Evolutionary conservation across 2,329 filamentous ascomycete species (phyloP).

Genomic region (Colletotrichum theobromicola): DNA sequence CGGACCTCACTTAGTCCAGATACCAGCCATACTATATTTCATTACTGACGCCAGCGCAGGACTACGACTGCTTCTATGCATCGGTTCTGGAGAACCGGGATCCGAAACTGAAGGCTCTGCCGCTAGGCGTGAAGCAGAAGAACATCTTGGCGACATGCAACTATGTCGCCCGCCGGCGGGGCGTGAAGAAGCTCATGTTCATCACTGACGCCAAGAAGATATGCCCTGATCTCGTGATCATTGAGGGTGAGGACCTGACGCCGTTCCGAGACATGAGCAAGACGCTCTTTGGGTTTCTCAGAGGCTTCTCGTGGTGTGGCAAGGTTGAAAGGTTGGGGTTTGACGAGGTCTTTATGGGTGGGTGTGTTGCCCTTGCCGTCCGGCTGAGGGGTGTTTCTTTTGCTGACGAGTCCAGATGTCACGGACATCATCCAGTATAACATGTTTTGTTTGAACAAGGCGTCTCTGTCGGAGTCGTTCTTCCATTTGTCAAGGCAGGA

Average conservation of each 20-base stretch:
- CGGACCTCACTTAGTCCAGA: not conserved
- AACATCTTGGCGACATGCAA: conserved; percentile 94
- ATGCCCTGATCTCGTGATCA: conserved; percentile 84
- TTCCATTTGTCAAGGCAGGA: conserved; percentile 78
- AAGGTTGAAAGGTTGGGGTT: conserved; percentile 85
- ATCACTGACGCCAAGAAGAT: conserved; percentile 79
- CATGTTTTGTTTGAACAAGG: conserved; percentile 68
- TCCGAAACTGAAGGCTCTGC: conserved; percentile 72
- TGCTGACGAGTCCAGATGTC: conserved; percentile 70
- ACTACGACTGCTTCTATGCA: conserved; percentile 94
- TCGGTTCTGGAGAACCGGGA: conserved; percentile 86
- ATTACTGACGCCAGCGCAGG: conserved; percentile 43
- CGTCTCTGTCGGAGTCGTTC: conserved; percentile 72
- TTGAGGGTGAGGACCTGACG: conserved; percentile 85
- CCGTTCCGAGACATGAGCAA: conserved; percentile 89
- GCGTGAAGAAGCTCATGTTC: conserved; percentile 82
- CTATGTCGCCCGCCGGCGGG: conserved; percentile 81
- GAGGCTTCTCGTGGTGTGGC: conserved; percentile 76
- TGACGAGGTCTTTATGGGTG: conserved; percentile 75
- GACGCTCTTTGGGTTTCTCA: conserved; percentile 74
- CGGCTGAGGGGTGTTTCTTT: no score
- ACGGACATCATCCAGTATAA: conserved; percentile 90
- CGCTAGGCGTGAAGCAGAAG: conserved; percentile 89
- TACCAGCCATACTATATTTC: not conserved
- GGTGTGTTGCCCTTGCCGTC: conserved; percentile 8